Base-by-base conservation (phyloP, 164 flowering plant genomes). In the Brasenia schreberi region DNA sequence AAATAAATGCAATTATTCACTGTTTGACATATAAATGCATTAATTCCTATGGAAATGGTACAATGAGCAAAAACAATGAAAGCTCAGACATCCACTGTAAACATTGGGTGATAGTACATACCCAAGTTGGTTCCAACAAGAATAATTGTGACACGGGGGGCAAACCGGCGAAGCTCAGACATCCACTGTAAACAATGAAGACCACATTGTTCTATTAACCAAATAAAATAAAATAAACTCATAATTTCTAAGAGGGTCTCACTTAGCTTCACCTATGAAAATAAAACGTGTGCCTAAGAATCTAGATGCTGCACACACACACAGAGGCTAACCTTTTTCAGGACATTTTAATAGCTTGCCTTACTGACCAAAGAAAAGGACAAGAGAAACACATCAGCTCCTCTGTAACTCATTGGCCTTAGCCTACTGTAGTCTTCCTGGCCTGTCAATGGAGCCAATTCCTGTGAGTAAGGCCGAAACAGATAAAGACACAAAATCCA, bases 351-450 rank as follows among this genome's bases (percentile, higher is more conserved):
- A 77, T 92, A 95, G 80, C 99, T 92, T 61, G 99, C 97, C 72
- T 87, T 83, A 69, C 97, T 92, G 69, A 95, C 84, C 62, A 95
- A 81, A 58, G 97, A 92, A 79, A 95, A 95, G 56, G 99, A 97
- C 70, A 95, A 74, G 44, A 95, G 92, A 80, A 95, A 95, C 19
- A 95, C 80, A 68, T 95, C 99, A 43, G 99, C 97, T 65, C 97
- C 97, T 78, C 99, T 84, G 74, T 95, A 95, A 74, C 99, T 95
- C 71, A 95, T 75, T 71, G 99, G 99, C 81, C 99, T 92, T 78
- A 95, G 77, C 67, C 99, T 87, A 79, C 96, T 95, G 68, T 95
- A 95, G 76, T 95, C 99, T 77, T 95, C 99, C 77, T 95, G 99
- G 43, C 99, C 97, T 91, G 71, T 60, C 91, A 67, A 73, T 23